phyloP scores from a whole-genome alignment of 345 rosid genomes.

The Clarkia xantiana region DNA sequence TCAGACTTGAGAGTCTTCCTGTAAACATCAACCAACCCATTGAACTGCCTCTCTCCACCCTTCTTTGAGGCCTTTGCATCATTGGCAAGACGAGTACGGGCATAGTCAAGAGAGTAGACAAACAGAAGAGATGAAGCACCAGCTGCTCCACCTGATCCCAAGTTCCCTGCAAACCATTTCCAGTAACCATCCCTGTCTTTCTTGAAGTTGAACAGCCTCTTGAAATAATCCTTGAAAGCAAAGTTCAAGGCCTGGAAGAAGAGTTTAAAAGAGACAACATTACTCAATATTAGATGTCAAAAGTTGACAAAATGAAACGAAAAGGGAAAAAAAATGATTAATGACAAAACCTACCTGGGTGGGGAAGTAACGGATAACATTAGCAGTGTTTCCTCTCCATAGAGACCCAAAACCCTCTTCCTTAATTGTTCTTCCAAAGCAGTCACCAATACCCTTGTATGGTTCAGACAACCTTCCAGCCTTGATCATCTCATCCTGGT shows the following conservation, averaged over 20 bases:
- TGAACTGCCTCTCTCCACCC: slow-evolving; percentile 18
- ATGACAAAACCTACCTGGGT: slow-evolving; percentile 8
- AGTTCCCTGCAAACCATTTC: slow-evolving; percentile 20
- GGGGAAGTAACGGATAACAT: slow-evolving; percentile 18
- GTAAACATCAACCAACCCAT: slow-evolving; percentile 17
- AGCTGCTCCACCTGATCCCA: slow-evolving; percentile 18
- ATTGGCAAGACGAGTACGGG: slow-evolving; percentile 18
- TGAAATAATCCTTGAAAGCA: slow-evolving; percentile 19
- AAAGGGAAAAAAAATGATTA: no score
- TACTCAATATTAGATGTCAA: no score
- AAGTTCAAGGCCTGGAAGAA: slow-evolving; percentile 15
- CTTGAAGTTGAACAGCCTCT: slow-evolving; percentile 20
- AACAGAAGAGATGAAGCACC: slow-evolving; percentile 17
- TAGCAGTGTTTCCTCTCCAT: slow-evolving; percentile 19
- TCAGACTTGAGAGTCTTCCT: slow-evolving; percentile 9
- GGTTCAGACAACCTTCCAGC: slow-evolving; percentile 13
- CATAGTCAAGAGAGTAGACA: slow-evolving; percentile 17
- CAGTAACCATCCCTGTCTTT: slow-evolving; percentile 18
- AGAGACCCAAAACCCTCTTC: slow-evolving; percentile 14
- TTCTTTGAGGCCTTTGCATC: slow-evolving; percentile 13
- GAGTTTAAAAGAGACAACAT: not conserved
- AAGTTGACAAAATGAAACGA: no score
- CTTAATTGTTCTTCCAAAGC: slow-evolving; percentile 12
- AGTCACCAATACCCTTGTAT: slow-evolving; percentile 13
- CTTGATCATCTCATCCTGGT: slow-evolving; percentile 18